Evolutionary conservation across 2,329 filamentous ascomycete genomes (phyloP).

Genomic region (Gremmenia infestans): DNA sequence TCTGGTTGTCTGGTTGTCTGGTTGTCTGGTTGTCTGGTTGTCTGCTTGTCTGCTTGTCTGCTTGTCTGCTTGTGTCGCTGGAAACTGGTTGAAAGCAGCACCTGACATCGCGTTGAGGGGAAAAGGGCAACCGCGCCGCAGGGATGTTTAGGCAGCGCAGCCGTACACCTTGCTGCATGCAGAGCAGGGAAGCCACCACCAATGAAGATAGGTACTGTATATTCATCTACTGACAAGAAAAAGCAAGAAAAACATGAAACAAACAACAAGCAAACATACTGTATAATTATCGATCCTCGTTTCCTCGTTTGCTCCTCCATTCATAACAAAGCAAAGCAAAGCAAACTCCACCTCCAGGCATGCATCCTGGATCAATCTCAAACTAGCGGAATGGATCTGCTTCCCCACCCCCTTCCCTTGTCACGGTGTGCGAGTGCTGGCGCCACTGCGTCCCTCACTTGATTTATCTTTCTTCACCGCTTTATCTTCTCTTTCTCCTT

Average conservation of each 20-base stretch:
- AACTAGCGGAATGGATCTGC: not conserved
- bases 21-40: too few species aligned
- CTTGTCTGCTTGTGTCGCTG: too few species aligned
- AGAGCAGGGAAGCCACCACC: not conserved
- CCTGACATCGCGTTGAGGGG: not conserved
- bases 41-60: too few species aligned
- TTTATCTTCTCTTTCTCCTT: not conserved
- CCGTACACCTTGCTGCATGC: not conserved
- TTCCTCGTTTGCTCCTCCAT: not conserved
- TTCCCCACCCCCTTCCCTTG: not conserved
- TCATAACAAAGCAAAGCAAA: not conserved
- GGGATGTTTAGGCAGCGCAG: not conserved
- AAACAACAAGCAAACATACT: not conserved
- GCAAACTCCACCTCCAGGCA: not conserved
- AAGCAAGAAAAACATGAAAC: not conserved
- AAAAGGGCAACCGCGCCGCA: not conserved
- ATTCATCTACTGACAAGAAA: too few species aligned
- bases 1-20: too few species aligned
- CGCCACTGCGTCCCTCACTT: not conserved
- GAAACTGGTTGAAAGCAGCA: not conserved
- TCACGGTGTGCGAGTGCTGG: not conserved
- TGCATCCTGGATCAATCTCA: too few species aligned
- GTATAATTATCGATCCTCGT: not conserved
- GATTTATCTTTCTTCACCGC: not conserved
- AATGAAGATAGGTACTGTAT: too few species aligned